Evolutionary conservation across 2,329 filamentous ascomycete species (phyloP).

Genomic region (Decorospora gaudefroyi): DNA sequence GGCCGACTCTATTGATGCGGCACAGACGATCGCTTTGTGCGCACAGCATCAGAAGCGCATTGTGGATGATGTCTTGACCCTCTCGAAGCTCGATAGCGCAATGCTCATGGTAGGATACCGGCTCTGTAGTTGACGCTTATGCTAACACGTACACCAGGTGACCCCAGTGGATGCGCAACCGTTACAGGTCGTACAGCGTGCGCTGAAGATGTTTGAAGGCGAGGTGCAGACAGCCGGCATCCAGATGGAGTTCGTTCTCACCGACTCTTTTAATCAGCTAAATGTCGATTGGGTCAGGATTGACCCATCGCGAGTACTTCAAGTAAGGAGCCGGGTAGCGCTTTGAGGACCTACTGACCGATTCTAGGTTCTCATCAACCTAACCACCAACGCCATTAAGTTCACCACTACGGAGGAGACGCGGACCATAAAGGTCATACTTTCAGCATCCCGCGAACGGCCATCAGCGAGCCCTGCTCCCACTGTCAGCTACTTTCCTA

Average conservation of each 20-base stretch:
- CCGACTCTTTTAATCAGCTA: constrained; percentile 63
- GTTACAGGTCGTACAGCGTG: constrained; percentile 66
- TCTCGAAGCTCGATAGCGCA: constrained; percentile 70
- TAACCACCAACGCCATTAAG: constrained; percentile 80
- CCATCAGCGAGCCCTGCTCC: constrained; percentile 51
- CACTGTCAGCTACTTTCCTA: constrained; percentile 65
- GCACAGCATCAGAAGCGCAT: constrained; percentile 75
- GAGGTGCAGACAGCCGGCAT: constrained; percentile 73
- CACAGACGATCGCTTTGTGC: constrained; percentile 76
- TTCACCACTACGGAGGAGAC: constrained; percentile 70
- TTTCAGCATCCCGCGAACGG: constrained; percentile 65
- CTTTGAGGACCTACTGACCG: constrained; percentile 1
- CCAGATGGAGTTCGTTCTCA: constrained; percentile 65
- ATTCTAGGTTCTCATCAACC: constrained; percentile 70
- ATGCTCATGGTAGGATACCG: constrained; percentile 60
- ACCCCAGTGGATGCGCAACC: constrained; percentile 72
- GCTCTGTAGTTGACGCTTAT: background rate
- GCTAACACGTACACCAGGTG: constrained; percentile 44
- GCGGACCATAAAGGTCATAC: constrained; percentile 67
- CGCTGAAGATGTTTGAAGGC: constrained; percentile 77
- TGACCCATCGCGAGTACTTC: constrained; percentile 74
- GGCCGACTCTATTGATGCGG: constrained; percentile 68
- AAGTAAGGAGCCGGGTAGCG: constrained; percentile 45
- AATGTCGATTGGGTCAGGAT: constrained; percentile 70
- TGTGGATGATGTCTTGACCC: constrained; percentile 54